Evolutionary conservation across 2,329 filamentous ascomycete genomes (phyloP).

Genomic region (Ophiocordyceps camponoti-floridani): DNA sequence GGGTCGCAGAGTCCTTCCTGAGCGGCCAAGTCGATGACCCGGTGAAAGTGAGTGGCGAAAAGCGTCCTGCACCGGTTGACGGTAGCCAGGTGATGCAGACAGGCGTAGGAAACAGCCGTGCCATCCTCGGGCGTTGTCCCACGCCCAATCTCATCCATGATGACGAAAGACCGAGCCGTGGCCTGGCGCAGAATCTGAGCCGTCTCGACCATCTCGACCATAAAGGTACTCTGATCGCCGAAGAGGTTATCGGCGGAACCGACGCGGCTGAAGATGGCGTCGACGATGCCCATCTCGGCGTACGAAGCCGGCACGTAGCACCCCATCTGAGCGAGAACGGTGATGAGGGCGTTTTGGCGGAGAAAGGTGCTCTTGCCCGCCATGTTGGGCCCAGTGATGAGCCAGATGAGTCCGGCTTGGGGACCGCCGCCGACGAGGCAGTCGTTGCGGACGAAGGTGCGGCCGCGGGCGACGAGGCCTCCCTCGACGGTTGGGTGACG

Average conservation of each 20-base stretch:
- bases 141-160: constrained; percentile 96
- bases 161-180: constrained; percentile 71
- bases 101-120: constrained; percentile 75
- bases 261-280: constrained; percentile 85
- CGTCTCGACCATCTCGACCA: constrained; percentile 98
- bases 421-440: constrained; percentile 48
- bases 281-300: constrained; percentile 78
- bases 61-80: constrained; percentile 64
- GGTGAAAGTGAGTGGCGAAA: constrained; percentile 93
- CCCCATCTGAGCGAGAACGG: constrained; percentile 80
- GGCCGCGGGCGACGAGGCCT: constrained; percentile 61
- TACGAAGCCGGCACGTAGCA: constrained; percentile 82
- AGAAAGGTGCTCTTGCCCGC: constrained; percentile 93
- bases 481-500: constrained; percentile 85
- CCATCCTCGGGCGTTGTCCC: constrained; percentile 92
- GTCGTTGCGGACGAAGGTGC: constrained; percentile 72
- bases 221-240: constrained; percentile 89
- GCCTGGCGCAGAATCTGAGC: constrained; percentile 76
- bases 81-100: constrained; percentile 64
- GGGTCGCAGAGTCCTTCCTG: constrained; percentile 24
- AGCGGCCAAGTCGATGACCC: constrained; percentile 56
- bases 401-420: constrained; percentile 45
- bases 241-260: constrained; percentile 94
- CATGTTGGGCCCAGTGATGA: constrained; percentile 87
- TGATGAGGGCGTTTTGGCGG: constrained; percentile 87